phyloP scores from a whole-genome alignment of 345 rosid species.

The Lepidium sativum region DNA sequence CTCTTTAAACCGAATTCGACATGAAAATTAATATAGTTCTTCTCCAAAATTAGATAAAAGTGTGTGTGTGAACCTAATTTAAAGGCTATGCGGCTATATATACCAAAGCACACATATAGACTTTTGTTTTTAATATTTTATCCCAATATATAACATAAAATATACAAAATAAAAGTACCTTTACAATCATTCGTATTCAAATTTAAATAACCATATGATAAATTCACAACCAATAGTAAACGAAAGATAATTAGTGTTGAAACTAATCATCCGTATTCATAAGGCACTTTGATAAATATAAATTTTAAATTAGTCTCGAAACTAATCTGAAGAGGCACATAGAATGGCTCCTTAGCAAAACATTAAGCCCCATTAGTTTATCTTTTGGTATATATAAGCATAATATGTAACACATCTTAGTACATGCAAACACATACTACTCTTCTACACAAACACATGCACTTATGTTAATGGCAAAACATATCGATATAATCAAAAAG shows the following conservation, averaged over 20 bases:
- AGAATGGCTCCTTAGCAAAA: slow-evolving; percentile 23
- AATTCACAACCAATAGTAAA: slow-evolving; percentile 17
- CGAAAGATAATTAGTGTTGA: slow-evolving; percentile 19
- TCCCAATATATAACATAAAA: slow-evolving; percentile 5
- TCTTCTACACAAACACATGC: not conserved
- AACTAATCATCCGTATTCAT: slow-evolving; percentile 21
- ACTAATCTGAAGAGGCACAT: slow-evolving; percentile 26
- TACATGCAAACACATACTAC: slow-evolving; percentile 13
- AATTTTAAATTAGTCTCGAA: slow-evolving; percentile 7
- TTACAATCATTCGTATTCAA: slow-evolving; percentile 18
- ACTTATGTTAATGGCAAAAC: slow-evolving; percentile 19
- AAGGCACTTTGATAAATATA: slow-evolving; percentile 8
- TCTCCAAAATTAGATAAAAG: not conserved
- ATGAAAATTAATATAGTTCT: not conserved
- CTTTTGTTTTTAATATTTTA: slow-evolving; percentile 13
- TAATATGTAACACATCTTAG: slow-evolving; percentile 1
- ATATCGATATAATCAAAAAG: slow-evolving; percentile 22
- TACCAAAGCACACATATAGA: slow-evolving; percentile 10
- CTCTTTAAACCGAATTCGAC: not conserved
- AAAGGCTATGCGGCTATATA: slow-evolving; percentile 6
- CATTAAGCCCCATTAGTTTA: slow-evolving; percentile 9
- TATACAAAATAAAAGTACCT: slow-evolving; percentile 1
- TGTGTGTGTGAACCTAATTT: slow-evolving; percentile 7
- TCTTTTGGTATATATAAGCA: slow-evolving; percentile 6
- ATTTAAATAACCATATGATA: slow-evolving; percentile 9